phyloP scores from a whole-genome alignment of 2,329 filamentous ascomycete species.

The Sclerotinia trifoliorum region DNA sequence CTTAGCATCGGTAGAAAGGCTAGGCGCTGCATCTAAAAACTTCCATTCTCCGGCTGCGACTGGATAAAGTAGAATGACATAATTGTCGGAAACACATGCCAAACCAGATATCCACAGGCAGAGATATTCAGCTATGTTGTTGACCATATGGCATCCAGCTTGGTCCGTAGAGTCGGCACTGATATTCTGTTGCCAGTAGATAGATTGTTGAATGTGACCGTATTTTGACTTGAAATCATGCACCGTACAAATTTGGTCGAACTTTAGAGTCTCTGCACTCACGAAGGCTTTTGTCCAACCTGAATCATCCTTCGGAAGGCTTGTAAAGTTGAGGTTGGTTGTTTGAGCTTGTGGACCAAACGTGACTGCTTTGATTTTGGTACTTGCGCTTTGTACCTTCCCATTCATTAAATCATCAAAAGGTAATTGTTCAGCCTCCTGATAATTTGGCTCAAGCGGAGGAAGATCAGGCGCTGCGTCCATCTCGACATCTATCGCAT shows the following conservation, averaged over 20 bases:
- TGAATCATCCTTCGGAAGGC: background rate
- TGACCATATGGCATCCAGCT: slow-evolving; percentile 23
- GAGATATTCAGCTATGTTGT: slow-evolving; percentile 30
- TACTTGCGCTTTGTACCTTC: background rate
- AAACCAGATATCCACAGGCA: slow-evolving; percentile 30
- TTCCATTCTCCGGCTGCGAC: slow-evolving; percentile 35
- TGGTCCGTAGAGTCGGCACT: slow-evolving; percentile 20
- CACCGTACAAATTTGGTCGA: slow-evolving; percentile 33
- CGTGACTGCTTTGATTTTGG: background rate
- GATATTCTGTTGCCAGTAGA: slow-evolving; percentile 28
- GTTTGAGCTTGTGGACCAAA: background rate
- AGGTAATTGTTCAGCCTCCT: background rate
- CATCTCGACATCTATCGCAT: slow-evolving; percentile 2
- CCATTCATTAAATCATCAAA: background rate
- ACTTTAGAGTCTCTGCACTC: slow-evolving; percentile 16
- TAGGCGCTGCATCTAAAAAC: slow-evolving; percentile 30
- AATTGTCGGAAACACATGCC: slow-evolving; percentile 25
- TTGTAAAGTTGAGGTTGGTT: slow-evolving; percentile 8
- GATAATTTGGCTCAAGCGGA: background rate
- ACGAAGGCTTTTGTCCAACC: slow-evolving; percentile 1
- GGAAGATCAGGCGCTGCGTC: background rate
- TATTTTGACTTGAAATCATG: slow-evolving; percentile 33
- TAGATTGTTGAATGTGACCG: slow-evolving; percentile 10
- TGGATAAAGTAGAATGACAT: slow-evolving; percentile 35
- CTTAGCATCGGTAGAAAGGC: slow-evolving; percentile 17